Evolutionary conservation across 768 basidiomycete genomes (phyloP).

Genomic region (Terana coerulea): DNA sequence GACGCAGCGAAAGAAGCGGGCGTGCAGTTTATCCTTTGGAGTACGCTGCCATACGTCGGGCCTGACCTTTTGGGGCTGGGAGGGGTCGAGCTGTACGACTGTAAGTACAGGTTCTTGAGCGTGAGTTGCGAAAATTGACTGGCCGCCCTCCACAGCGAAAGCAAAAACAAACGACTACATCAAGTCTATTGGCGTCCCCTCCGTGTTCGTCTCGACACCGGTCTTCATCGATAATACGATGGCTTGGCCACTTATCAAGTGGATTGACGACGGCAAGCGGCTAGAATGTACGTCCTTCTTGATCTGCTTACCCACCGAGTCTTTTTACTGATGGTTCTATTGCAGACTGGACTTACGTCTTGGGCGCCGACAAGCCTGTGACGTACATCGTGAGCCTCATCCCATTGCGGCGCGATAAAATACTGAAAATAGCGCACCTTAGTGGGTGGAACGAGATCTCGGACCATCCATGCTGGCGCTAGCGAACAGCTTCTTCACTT

Average conservation of each 20-base stretch:
- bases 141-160: neutral
- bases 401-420: neutral
- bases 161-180: neutral
- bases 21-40: neutral
- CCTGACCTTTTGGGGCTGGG: neutral
- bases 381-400: neutral
- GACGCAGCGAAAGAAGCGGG: neutral
- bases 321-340: neutral
- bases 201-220: neutral
- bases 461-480: neutral
- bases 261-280: neutral
- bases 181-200: neutral
- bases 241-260: neutral
- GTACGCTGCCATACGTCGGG: neutral
- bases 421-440: too few relatives aligned
- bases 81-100: neutral
- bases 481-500: neutral
- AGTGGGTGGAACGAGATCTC: neutral
- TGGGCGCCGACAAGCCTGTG: neutral
- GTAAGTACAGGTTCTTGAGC: neutral
- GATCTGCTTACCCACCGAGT: too few relatives aligned
- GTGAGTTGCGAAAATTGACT: neutral
- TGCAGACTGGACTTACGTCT: neutral
- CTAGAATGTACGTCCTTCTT: neutral
- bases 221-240: neutral